Evolutionary conservation across 352 stramenopile genomes (phyloP), one percentile per base, ranked within the genome.

Genomic region (Ophiocytium majus): DNA sequence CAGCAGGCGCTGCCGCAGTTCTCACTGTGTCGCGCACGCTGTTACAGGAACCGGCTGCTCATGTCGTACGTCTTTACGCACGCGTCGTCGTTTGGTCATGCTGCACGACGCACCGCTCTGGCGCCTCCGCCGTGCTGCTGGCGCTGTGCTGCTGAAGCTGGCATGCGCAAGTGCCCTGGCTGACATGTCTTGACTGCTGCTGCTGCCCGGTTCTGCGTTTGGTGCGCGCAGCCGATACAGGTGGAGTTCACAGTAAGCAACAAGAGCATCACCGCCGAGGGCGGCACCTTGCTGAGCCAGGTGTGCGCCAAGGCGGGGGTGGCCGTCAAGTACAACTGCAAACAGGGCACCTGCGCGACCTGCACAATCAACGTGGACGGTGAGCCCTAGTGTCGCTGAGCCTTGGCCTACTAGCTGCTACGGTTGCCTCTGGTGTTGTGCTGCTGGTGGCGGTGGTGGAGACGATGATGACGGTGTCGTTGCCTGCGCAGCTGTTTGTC

Each of bases 281-380:
- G 84, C 36, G 85, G 81, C 10, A 85, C 85, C 9, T 81, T 79
- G 66, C 74, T 89, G 0, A 86, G 81, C 33, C 75, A 83, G 32
- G 63, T 89, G 37, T 87, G 81, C 49, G 81, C 85, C 31, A 89
- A 89, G 71, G 85, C 82, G 43, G 82, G 82, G 14, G 57, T 89
- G 64, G 82, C 81, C 50, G 85, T 89, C 10, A 89, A 87, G 32
- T 89, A 89, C 50, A 89, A 81, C 82, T 89, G 85, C 85, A 89
- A 89, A 36, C 71, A 88, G 34, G 85, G 85, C 14, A 63, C 82
- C 31, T 89, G 85, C 71, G 82, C 74, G 34, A 89, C 85, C 0
- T 89, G 85, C 80, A 75, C 57, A 10, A 88, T 89, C 43, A 87
- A 85, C 32, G 83, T 89, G 32, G 85, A 89, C 75, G 75, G 75